Base-by-base conservation (phyloP, 371 early-diverging fungal species). In the Mortierella sp. region DNA sequence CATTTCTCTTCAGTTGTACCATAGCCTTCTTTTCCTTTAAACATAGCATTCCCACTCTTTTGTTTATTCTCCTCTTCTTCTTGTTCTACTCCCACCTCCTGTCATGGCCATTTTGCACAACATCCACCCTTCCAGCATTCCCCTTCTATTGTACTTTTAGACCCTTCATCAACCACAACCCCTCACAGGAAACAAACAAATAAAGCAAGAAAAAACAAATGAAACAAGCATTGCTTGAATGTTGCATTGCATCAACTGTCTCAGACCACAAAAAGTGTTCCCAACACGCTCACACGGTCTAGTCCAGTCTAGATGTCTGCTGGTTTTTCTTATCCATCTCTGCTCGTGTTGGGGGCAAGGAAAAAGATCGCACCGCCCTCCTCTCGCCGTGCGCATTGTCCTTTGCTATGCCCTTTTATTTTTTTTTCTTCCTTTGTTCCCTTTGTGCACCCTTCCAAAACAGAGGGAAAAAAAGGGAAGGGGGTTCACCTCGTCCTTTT, bases 1-100 rank as follows among this genome's bases (percentile, higher is more conserved):
- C 71, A 71, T 72, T 53, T 72, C 67, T 40, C 21, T 40, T 67
- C 67, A 67, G 67, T 67, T 67, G 67, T 67, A 67, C 67, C 24
- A 67, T 67, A 67, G 67, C 43, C 43, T 11, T 67, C 3, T 16
- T 19, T 37, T 4, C 16, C 28, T 50, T 31, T 26, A n/a, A 21
- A 46, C 54, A 53, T 72, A 34, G 53, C 72, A 37, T 72, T 40
- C 72, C 5, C 55, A 53, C 6, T 5, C 24, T 11, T 37, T 14
- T 37, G 34, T 46, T 74, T 61, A 19, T 40, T 37, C 24, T 31
- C n/a, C n/a, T n/a, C n/a, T 59, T 57, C 5, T 40, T 54, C 21
- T 24, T 57, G n/a, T 46, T 44, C 37, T 43, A 54, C 73, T 73
- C 73, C 24, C 73, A 34, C 34, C 50, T 51, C 53, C 10, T 71